Percentiles rank a stretch among this genome's conserved stretches.
Evolutionary conservation across 257 asterid species (phyloP).

Genomic region (Echites panduratus): DNA sequence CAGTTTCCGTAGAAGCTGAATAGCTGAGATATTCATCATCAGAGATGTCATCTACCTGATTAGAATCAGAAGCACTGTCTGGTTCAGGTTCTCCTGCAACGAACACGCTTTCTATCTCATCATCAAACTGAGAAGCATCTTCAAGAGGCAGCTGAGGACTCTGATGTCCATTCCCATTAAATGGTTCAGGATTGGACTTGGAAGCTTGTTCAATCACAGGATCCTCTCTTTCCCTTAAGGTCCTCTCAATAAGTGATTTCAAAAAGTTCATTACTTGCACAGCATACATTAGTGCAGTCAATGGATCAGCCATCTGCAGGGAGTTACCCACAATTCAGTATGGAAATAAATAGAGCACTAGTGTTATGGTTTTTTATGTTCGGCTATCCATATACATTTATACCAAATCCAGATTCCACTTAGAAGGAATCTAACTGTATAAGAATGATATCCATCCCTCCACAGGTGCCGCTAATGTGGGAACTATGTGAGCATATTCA

Average conservation of each 20-base stretch:
- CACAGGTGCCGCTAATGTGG: not conserved
- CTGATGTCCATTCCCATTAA: constrained; percentile 58
- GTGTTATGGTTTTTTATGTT: not conserved
- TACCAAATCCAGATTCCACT: not conserved
- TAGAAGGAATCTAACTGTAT: not conserved
- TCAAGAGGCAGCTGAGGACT: constrained; percentile 30
- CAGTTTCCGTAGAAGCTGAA: constrained; percentile 52
- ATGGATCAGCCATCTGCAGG: constrained; percentile 79
- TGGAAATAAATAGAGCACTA: not conserved
- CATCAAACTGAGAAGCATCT: constrained; percentile 24
- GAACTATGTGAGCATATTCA: not conserved
- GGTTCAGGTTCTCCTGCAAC: constrained; percentile 32
- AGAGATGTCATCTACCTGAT: constrained; percentile 27
- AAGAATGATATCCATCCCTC: not conserved
- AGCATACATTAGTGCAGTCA: constrained; percentile 89
- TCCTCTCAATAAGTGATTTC: constrained; percentile 76
- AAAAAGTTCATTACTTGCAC: constrained; percentile 51
- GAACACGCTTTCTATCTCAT: constrained; percentile 27
- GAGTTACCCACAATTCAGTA: not conserved
- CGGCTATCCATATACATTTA: not conserved
- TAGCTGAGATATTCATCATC: constrained; percentile 52
- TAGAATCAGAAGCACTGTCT: constrained; percentile 37
- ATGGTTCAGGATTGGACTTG: constrained; percentile 38
- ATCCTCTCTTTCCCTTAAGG: constrained; percentile 62
- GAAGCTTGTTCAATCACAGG: constrained; percentile 39